Evolutionary conservation across 139 green algal genomes (phyloP).

Genomic region (Coelastrella sp.): DNA sequence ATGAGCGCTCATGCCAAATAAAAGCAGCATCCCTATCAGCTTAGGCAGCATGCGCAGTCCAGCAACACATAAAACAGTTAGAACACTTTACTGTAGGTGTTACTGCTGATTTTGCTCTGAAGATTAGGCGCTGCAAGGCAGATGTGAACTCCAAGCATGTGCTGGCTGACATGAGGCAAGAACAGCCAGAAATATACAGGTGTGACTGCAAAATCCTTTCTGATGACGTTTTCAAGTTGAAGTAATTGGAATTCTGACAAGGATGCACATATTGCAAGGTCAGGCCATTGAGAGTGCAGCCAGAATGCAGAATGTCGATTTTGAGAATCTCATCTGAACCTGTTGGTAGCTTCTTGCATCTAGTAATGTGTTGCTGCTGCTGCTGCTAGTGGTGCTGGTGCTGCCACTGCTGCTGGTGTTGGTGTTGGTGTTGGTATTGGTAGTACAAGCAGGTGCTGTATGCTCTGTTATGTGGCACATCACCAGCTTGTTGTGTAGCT

Average conservation of each 20-base stretch:
- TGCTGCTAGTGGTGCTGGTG: background rate
- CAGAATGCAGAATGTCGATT: background rate
- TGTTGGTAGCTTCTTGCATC: background rate
- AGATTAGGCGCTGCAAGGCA: constrained; percentile 47
- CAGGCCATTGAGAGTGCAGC: background rate
- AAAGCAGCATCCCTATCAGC: background rate
- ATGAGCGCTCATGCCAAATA: background rate
- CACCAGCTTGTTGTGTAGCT: too few species aligned
- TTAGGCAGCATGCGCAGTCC: background rate
- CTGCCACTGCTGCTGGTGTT: background rate
- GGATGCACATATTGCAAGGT: background rate
- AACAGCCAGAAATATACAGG: constrained; percentile 49
- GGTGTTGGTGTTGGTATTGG: background rate
- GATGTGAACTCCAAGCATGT: constrained; percentile 10
- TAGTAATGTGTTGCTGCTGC: background rate
- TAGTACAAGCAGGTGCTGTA: background rate
- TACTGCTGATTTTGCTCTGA: constrained; percentile 63
- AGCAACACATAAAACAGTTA: background rate
- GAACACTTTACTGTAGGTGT: constrained; percentile 36
- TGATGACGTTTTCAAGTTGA: background rate
- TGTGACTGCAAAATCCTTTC: background rate
- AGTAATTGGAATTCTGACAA: background rate
- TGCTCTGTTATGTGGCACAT: too few species aligned
- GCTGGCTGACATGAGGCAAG: constrained; percentile 46
- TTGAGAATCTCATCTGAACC: background rate